Conservation (phyloP, 2,329 filamentous ascomycete species). For the Emergomyces pasteurianus region DNA sequence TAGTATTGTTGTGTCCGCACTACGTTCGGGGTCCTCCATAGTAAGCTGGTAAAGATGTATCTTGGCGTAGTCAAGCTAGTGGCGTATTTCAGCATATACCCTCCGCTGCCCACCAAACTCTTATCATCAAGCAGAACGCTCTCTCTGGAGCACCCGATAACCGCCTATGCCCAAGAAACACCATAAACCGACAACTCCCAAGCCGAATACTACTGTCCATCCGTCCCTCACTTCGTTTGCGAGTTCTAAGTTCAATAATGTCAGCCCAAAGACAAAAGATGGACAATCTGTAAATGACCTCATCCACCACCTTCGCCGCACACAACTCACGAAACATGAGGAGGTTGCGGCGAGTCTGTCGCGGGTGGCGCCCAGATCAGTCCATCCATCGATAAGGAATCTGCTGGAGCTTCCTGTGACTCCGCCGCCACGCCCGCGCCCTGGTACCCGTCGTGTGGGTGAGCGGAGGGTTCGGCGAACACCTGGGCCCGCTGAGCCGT, state of each 20-base stretch:
- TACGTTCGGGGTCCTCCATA: too few relatives aligned
- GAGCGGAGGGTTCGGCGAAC: conserved; percentile 25
- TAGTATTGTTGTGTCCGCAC: too few relatives aligned
- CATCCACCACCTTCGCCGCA: conserved; percentile 35
- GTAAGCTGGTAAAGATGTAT: too few relatives aligned
- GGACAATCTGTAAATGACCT: conserved; percentile 35
- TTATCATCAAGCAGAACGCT: conserved; percentile 1
- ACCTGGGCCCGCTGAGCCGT: conserved; percentile 35
- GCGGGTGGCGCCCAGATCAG: conserved; percentile 22
- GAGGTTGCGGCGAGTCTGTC: conserved; percentile 12
- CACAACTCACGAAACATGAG: conserved; percentile 21
- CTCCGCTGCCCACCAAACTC: conserved; percentile 1
- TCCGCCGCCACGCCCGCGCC: conserved; percentile 30
- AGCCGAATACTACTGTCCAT: conserved; percentile 30
- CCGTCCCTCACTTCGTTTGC: conserved; percentile 25
- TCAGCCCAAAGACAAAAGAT: conserved; percentile 14
- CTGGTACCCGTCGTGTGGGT: conserved; percentile 23
- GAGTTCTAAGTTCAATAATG: conserved; percentile 5
- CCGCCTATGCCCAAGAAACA: conserved; percentile 38
- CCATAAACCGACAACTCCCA: conserved; percentile 25
- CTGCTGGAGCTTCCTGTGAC: conserved; percentile 35
- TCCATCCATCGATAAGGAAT: conserved; percentile 35
- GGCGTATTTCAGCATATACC: too few relatives aligned
- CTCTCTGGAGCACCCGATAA: not conserved
- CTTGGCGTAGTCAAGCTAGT: too few relatives aligned